These are phyloP conservation scores for Neurospora sp. DNA, from an alignment of 495 filamentous ascomycete genomes.

Conservation along the genomic window DNA sequence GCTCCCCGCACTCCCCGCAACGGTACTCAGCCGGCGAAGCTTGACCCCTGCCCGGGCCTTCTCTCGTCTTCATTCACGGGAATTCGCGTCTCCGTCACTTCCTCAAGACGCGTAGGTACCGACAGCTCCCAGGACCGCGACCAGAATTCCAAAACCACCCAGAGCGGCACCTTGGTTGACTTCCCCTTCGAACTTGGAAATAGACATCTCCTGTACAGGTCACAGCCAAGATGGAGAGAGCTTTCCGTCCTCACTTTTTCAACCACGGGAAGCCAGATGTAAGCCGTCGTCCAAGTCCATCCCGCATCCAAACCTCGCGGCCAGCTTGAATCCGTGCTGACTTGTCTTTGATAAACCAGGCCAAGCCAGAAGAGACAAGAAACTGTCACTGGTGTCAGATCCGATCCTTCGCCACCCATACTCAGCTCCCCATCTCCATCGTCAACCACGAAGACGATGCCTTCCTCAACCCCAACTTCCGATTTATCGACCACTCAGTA, in stretches of 20 bases:
- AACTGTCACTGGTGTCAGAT: slow-evolving; percentile 45
- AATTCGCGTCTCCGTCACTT: not conserved
- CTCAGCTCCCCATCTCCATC: slow-evolving; percentile 33
- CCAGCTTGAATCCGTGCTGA: not conserved
- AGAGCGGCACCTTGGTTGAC: not conserved
- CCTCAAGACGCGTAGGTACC: not conserved
- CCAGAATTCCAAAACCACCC: not conserved
- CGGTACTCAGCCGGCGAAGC: not conserved
- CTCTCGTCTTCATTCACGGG: not conserved
- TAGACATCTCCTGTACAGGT: not conserved
- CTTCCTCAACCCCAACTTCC: slow-evolving; percentile 39
- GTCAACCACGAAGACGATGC: slow-evolving; percentile 33
- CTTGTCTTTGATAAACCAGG: not conserved
- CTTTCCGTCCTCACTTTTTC: slow-evolving; percentile 31
- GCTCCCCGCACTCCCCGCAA: not conserved
- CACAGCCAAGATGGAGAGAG: slow-evolving; percentile 25
- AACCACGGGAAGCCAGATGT: slow-evolving; percentile 29
- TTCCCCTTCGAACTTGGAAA: not conserved
- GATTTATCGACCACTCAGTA: slow-evolving; percentile 40
- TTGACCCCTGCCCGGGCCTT: not conserved
- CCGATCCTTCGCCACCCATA: slow-evolving; percentile 31
- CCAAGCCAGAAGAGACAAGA: slow-evolving; percentile 19
- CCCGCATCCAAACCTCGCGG: not conserved
- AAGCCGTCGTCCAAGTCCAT: slow-evolving; percentile 1
- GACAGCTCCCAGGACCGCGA: not conserved